Percentiles rank a stretch among this genome's conserved stretches.
Evolutionary conservation across 306 rosid species (phyloP).

Genomic region (Medicago ruthenica): DNA sequence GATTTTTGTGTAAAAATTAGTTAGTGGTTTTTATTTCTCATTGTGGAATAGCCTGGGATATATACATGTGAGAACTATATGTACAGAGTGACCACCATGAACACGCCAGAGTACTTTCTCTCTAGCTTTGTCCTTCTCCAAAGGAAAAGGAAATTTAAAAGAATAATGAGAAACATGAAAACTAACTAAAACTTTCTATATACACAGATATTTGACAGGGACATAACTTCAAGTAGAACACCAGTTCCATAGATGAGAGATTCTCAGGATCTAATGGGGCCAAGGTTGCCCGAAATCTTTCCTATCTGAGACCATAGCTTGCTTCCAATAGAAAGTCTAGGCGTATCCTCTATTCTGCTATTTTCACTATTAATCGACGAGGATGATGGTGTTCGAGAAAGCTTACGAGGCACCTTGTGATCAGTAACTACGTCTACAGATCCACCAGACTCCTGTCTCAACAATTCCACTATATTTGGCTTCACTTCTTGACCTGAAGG

Average conservation of each 20-base stretch:
- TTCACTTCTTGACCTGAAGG: slow-evolving; percentile 60
- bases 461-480: slow-evolving; percentile 54
- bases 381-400: slow-evolving; percentile 34
- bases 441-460: slow-evolving; percentile 67
- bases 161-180: background rate
- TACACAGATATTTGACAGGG: slow-evolving; percentile 15
- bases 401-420: slow-evolving; percentile 52
- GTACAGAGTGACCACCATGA: slow-evolving; percentile 19
- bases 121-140: background rate
- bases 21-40: slow-evolving; percentile 2
- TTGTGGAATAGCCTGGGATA: background rate
- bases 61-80: background rate
- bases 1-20: background rate
- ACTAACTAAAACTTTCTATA: slow-evolving; percentile 3
- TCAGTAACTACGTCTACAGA: slow-evolving; percentile 52
- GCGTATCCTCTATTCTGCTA: slow-evolving; percentile 37
- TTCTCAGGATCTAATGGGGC: slow-evolving; percentile 52
- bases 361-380: slow-evolving; percentile 27
- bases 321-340: slow-evolving; percentile 66
- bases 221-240: background rate
- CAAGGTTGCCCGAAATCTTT: slow-evolving; percentile 65
- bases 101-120: background rate
- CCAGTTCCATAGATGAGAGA: background rate
- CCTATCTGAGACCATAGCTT: slow-evolving; percentile 79
- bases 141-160: background rate